Conservation (phyloP, 805 yeast species). For the Sugiyamaella floridensis region DNA sequence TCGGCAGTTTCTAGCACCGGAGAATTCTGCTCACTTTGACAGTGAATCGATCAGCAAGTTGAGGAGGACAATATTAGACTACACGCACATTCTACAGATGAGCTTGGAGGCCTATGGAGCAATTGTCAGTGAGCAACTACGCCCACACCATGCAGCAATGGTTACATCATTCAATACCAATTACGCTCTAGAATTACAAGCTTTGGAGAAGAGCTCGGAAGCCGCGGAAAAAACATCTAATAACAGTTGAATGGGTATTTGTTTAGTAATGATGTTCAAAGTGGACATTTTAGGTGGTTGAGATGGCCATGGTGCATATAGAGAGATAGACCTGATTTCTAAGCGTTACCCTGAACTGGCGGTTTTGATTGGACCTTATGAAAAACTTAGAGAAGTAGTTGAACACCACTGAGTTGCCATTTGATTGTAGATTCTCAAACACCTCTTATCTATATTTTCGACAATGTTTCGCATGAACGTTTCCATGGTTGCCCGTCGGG, state of each 20-base stretch:
- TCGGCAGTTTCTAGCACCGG: conserved; percentile 49
- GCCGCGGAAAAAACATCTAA: neutral
- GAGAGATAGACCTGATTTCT: neutral
- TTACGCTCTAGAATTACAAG: conserved; percentile 56
- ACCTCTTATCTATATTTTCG: neutral
- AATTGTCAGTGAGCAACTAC: conserved; percentile 49
- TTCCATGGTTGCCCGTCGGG: conserved; percentile 14
- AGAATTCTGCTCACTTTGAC: conserved; percentile 27
- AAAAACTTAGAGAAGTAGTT: neutral
- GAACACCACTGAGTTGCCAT: neutral
- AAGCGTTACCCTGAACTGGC: neutral
- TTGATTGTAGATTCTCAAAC: neutral
- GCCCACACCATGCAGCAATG: conserved; percentile 60
- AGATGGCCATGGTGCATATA: neutral
- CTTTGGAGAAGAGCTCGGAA: neutral
- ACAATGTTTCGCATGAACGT: conserved; percentile 11
- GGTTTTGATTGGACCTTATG: neutral
- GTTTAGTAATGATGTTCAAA: too few species aligned
- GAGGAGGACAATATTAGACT: conserved; percentile 54
- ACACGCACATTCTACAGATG: conserved; percentile 56
- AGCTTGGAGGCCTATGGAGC: conserved; percentile 65
- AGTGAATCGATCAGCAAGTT: conserved; percentile 24
- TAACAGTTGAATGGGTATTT: too few species aligned
- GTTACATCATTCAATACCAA: conserved; percentile 57
- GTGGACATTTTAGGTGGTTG: too few species aligned